Evolutionary conservation across 306 rosid genomes (phyloP), one percentile per base, ranked within the genome.

Genomic region (Medicago truncatula): DNA sequence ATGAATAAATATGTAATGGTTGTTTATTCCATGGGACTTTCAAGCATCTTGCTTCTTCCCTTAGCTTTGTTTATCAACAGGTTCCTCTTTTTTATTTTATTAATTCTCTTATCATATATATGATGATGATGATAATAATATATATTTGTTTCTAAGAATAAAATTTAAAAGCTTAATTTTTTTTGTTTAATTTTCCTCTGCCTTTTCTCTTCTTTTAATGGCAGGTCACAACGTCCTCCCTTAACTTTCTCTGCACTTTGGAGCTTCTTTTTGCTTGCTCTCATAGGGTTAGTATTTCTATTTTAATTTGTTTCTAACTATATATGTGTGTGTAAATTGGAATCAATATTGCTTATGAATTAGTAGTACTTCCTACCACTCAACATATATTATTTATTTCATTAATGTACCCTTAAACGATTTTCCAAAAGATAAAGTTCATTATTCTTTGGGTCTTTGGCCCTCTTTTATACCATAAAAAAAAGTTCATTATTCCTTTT

Each of bases 221-320:
- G 21, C 66, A 86, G 86, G 31, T 78, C 89, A 34, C 46, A 80
- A 38, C 68, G 73, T 9, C 86, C 84, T 75, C 78, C 85, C 12
- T 66, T 83, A 57, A 78, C 43, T 2, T 75, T 81, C 77, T 62
- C 82, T 8, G 8, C 74, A 44, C 74, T 83, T 5, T 71, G 76
- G 40, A 60, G 78, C 70, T 75, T 83, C 74, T 78, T 81, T 70
- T 46, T 83, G 41, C 86, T 83, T 76, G 58, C 76, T 61, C 20
- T 77, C 1, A 9, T 60, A 11, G 85, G 80, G 84, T 86, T 11
- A 58, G 63, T 58, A 21, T 23, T 58, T 58, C 16, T 20, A 18
- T 10, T 21, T 21, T 21, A 57, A 20, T 57, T 17, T 54, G 11
- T 53, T 23, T 23, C 28, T 23, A 23, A 23, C 28, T 23, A 23